A percentile compares a stretch with the other conserved stretches of the same genome.
Evolutionary conservation across 768 basidiomycete genomes (phyloP).

Genomic region (Tephrocybe sp.): DNA sequence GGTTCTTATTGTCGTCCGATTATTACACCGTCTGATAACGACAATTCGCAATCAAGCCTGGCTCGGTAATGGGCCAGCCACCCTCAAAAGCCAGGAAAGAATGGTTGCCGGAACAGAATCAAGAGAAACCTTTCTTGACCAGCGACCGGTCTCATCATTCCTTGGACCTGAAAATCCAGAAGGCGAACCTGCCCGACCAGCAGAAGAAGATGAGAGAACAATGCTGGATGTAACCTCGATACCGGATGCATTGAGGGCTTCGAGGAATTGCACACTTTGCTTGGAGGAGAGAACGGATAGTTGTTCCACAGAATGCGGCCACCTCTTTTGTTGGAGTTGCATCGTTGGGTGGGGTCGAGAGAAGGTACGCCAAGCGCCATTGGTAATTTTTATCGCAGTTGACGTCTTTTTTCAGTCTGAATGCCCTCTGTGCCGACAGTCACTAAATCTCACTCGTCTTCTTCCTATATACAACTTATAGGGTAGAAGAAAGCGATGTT

Average conservation of each 20-base stretch:
- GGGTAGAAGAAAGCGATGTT: constrained; percentile 16
- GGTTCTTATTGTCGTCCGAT: constrained; percentile 61
- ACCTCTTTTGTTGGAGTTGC: constrained; percentile 88
- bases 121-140: constrained; percentile 51
- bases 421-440: constrained; percentile 85
- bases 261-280: constrained; percentile 78
- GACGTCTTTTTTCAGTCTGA: constrained; percentile 51
- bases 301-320: constrained; percentile 85
- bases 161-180: constrained; percentile 52
- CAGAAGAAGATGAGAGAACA: constrained; percentile 71
- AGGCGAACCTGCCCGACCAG: constrained; percentile 48
- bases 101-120: constrained; percentile 18
- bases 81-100: constrained; percentile 34
- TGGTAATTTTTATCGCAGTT: constrained; percentile 3
- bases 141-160: constrained; percentile 55
- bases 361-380: constrained; percentile 47
- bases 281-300: constrained; percentile 82
- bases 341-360: constrained; percentile 88
- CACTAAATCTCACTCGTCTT: constrained; percentile 62
- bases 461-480: constrained; percentile 85
- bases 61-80: constrained; percentile 1
- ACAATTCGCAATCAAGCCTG: constrained; percentile 34
- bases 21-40: constrained; percentile 57
- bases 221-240: constrained; percentile 59
- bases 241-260: constrained; percentile 46